Evolutionary conservation across 306 rosid genomes (phyloP), one percentile per base, ranked within the genome.

Genomic region (Vachellia collinsii): DNA sequence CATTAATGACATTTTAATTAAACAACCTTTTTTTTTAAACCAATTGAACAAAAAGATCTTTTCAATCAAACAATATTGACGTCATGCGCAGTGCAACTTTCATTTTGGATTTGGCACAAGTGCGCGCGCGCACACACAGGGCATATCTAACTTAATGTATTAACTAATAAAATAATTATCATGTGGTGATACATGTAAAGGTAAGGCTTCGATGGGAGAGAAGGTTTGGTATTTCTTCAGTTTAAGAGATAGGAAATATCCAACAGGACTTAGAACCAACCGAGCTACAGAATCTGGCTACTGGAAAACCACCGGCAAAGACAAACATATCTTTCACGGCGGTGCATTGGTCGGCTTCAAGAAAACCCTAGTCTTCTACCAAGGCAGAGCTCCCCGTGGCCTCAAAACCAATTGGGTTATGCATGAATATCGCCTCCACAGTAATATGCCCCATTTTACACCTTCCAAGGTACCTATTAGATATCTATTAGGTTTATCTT

Each of bases 301-400:
- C 13, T 94, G 98, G 97, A 94, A 94, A 82, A 94, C 98, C 6
- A 95, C 99, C 4, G 98, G 99, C 19, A 95, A 95, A 76, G 99
- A 95, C 83, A 95, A 87, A 76, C 97, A 95, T 22, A 95, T 95
- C 46, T 86, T 79, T 68, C 69, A 88, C 4, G 77, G 51, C 29
- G 90, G 91, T 13, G 86, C 86, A 5, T 80, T 93, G 77, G 90
- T 92, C 0, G 99, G 99, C 20, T 88, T 95, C 97, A 95, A 95
- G 92, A 95, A 95, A 85, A 95, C 99, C 83, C 97, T 95, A 29
- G 99, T 95, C 0, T 95, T 93, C 63, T 95, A 95, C 80, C 90
- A 80, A 65, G 99, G 98, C 8, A 90, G 99, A 80, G 99, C 99
- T 88, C 99, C 99, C 0, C 86, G 87, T 83, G 99, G 99, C 39